These are phyloP conservation scores for Botrytis byssoidea DNA, from an alignment of 2,329 filamentous ascomycete genomes.

Conservation along the genomic window DNA sequence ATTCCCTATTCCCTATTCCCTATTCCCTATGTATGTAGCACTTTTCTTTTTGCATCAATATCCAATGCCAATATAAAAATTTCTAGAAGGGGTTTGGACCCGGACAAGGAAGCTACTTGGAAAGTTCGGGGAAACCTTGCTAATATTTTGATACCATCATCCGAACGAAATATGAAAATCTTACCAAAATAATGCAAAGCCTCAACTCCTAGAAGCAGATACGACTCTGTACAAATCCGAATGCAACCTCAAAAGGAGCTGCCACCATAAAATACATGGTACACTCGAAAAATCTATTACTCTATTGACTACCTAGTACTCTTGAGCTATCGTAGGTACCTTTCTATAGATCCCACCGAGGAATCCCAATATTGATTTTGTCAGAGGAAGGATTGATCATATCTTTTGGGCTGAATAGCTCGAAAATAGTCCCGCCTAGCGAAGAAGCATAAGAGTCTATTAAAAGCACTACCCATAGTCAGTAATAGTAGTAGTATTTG, in stretches of 20 bases:
- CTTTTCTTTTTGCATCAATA: background rate
- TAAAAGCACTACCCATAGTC: background rate
- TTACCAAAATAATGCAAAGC: slow-evolving; percentile 5
- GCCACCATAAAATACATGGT: background rate
- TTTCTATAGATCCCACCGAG: background rate
- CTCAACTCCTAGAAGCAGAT: background rate
- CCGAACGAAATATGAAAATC: background rate
- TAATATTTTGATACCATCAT: background rate
- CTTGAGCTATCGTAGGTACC: background rate
- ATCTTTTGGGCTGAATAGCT: background rate
- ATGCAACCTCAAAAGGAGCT: background rate
- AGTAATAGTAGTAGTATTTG: background rate
- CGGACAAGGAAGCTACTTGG: slow-evolving; percentile 3
- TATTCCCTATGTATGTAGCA: background rate
- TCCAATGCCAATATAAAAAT: background rate
- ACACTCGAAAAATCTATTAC: background rate
- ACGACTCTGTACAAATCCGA: background rate
- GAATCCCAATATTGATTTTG: background rate
- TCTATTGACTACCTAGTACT: background rate
- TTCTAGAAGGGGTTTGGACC: slow-evolving; percentile 3
- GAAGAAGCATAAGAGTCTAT: background rate
- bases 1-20: background rate
- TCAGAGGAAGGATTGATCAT: background rate
- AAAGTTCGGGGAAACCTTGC: slow-evolving; percentile 19
- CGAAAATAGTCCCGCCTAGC: background rate